These are phyloP conservation scores for Sporothrix pseudoabietina DNA, from an alignment of 2,329 filamentous ascomycete genomes.

Conservation along the genomic window DNA sequence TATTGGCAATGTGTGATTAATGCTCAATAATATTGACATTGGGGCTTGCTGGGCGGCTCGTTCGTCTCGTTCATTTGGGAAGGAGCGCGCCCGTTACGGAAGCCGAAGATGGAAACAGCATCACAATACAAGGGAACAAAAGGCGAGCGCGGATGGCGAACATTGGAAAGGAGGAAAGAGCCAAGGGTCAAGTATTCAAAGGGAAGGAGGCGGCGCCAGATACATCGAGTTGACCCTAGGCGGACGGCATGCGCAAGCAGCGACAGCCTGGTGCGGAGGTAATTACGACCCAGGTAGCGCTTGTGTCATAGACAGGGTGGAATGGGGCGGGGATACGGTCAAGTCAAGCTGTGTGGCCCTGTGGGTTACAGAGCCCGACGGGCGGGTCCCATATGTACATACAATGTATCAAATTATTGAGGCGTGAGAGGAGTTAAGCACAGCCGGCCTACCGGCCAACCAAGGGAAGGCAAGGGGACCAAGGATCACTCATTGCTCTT, in stretches of 20 bases:
- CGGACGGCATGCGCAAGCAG: slow-evolving; percentile 13
- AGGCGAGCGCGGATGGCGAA: background rate
- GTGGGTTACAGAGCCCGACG: background rate
- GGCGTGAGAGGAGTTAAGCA: background rate
- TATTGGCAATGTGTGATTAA: slow-evolving; percentile 9
- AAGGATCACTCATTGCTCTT: background rate
- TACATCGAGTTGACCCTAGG: slow-evolving; percentile 7
- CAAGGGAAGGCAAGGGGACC: slow-evolving; percentile 8
- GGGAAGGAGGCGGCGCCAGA: background rate
- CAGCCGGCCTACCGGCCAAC: background rate
- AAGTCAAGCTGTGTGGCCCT: background rate
- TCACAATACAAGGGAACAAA: background rate
- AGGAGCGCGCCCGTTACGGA: background rate
- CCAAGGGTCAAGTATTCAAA: background rate
- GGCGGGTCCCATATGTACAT: background rate
- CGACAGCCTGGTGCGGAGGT: slow-evolving; percentile 5
- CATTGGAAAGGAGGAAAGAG: background rate
- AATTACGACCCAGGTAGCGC: slow-evolving; percentile 15
- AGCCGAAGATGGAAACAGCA: background rate
- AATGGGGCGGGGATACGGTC: background rate
- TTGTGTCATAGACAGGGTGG: slow-evolving; percentile 20
- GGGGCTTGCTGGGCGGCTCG: slow-evolving; percentile 17
- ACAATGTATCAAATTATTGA: background rate
- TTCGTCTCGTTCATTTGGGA: slow-evolving; percentile 14
- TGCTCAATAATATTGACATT: slow-evolving; percentile 21